These are phyloP conservation scores for Phialocephala sp. DNA, from an alignment of 2,329 filamentous ascomycete species.

Conservation along the genomic window DNA sequence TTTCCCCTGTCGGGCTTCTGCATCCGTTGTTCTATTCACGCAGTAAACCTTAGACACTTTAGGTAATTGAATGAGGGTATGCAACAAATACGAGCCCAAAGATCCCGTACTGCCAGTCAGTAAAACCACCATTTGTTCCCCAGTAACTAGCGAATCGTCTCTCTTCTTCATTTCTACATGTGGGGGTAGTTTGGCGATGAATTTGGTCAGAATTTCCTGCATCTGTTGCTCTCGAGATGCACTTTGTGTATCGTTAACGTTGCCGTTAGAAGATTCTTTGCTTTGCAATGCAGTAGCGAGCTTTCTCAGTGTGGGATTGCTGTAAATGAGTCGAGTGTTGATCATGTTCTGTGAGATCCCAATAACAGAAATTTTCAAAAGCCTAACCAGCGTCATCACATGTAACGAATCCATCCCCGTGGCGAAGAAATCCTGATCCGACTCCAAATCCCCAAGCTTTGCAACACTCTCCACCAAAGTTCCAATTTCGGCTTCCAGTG, in stretches of 20 bases:
- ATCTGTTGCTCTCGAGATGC: constrained; percentile 1
- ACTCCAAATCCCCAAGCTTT: neutral
- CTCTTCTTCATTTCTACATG: neutral
- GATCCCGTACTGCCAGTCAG: constrained; percentile 57
- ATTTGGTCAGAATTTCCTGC: neutral
- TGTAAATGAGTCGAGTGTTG: constrained; percentile 4
- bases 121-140: constrained; percentile 20
- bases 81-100: constrained; percentile 55
- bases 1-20: constrained; percentile 22
- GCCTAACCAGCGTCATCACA: constrained; percentile 9
- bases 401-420: constrained; percentile 16
- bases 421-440: constrained; percentile 10
- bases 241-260: neutral
- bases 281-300: neutral
- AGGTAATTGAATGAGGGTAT: constrained; percentile 43
- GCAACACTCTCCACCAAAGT: neutral
- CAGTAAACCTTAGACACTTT: constrained; percentile 52
- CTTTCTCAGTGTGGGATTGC: neutral
- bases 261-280: too few relatives aligned
- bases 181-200: neutral
- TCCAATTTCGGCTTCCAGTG: neutral
- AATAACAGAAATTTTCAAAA: neutral
- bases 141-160: neutral
- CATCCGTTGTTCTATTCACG: constrained; percentile 49
- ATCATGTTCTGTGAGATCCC: neutral